A percentile compares a stretch with the other conserved stretches of the same genome.
These are phyloP conservation scores for Yueomyces sp. DNA, from an alignment of 805 yeast genomes.

Conservation along the genomic window DNA sequence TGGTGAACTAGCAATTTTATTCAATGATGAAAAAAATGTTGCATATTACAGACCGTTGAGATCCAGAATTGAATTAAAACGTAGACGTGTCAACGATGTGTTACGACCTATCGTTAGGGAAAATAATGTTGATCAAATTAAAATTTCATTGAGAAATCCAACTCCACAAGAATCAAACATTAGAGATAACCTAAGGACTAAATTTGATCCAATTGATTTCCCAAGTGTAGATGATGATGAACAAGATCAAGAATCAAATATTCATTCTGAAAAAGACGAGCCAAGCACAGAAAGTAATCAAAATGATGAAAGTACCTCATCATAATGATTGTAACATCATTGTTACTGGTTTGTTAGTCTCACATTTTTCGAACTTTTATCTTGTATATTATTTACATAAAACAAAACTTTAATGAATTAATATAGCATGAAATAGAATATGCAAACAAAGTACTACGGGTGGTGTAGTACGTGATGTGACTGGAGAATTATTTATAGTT, in stretches of 20 bases:
- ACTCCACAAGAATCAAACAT: slow-evolving; percentile 35
- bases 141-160: slow-evolving; percentile 20
- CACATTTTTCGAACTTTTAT: no score
- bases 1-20: slow-evolving; percentile 52
- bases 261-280: no score
- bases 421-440: no score
- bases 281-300: no score
- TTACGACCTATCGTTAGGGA: slow-evolving; percentile 33
- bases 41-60: slow-evolving; percentile 70
- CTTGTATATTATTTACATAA: no score
- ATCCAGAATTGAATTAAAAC: slow-evolving; percentile 69
- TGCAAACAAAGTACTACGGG: no score
- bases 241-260: slow-evolving; percentile 5
- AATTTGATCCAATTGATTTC: slow-evolving; percentile 58
- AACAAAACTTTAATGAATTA: no score
- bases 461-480: no score
- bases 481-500: no score
- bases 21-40: slow-evolving; percentile 37
- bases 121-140: slow-evolving; percentile 41
- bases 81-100: slow-evolving; percentile 53
- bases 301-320: no score
- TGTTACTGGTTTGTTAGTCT: no score
- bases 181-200: slow-evolving; percentile 61
- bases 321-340: no score
- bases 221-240: slow-evolving; percentile 22